These are phyloP conservation scores for Leccinum olivaceopallidum DNA, from an alignment of 768 basidiomycete genomes.

Conservation along the genomic window DNA sequence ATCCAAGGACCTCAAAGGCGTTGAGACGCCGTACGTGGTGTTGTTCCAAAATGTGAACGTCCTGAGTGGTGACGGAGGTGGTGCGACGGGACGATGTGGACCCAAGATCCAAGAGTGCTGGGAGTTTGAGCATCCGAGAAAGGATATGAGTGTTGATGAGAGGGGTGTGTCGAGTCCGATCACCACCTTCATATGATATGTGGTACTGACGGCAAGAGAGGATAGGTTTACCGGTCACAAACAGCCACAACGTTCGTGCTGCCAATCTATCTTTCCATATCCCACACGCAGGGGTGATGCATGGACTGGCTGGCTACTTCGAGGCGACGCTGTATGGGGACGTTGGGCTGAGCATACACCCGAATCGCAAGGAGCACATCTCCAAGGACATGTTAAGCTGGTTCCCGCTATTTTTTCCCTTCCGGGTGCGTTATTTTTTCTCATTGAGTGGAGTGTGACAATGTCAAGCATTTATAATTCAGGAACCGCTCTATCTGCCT, in stretches of 20 bases:
- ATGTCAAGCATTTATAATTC: neutral
- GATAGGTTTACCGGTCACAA: slow-evolving; percentile 86
- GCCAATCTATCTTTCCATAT: slow-evolving; percentile 88
- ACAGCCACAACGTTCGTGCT: slow-evolving; percentile 92
- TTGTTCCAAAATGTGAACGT: slow-evolving; percentile 96
- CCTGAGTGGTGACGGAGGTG: slow-evolving; percentile 73
- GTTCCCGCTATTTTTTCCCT: slow-evolving; percentile 97
- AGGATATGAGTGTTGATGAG: slow-evolving; percentile 71
- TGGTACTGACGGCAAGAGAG: slow-evolving; percentile 12
- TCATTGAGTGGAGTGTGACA: neutral
- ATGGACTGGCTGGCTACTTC: slow-evolving; percentile 96
- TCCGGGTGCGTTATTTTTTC: slow-evolving; percentile 60
- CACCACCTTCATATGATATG: neutral
- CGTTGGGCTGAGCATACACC: slow-evolving; percentile 92
- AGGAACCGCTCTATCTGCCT: slow-evolving; percentile 95
- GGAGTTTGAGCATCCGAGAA: slow-evolving; percentile 94
- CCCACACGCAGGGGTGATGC: slow-evolving; percentile 90
- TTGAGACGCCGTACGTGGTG: slow-evolving; percentile 97
- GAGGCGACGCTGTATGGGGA: slow-evolving; percentile 92
- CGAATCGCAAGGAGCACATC: slow-evolving; percentile 78
- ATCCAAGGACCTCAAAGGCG: slow-evolving; percentile 62
- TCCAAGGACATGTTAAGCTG: slow-evolving; percentile 99
- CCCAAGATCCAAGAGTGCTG: slow-evolving; percentile 91
- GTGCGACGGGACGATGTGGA: slow-evolving; percentile 68
- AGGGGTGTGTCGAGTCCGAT: slow-evolving; percentile 47